Evolutionary conservation across 768 basidiomycete species (phyloP).

Genomic region (Pleurotus sapidus): DNA sequence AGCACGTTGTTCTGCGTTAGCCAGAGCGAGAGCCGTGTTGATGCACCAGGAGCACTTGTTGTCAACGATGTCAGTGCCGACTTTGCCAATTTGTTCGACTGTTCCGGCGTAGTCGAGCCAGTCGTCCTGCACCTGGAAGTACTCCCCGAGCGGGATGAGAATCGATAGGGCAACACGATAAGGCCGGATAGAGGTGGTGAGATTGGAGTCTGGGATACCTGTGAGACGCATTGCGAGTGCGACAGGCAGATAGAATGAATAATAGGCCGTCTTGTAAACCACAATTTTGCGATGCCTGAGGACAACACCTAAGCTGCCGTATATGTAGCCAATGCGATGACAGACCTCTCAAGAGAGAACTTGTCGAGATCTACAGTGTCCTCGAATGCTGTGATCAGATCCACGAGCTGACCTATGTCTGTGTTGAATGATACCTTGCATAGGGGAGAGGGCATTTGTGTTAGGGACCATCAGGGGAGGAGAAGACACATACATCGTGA

Average conservation of each 20-base stretch:
- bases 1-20: slow-evolving; percentile 50
- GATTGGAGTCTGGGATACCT: slow-evolving; percentile 51
- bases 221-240: slow-evolving; percentile 89
- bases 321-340: background rate
- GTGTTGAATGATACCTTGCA: slow-evolving; percentile 71
- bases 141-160: slow-evolving; percentile 89
- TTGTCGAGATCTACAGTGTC: slow-evolving; percentile 79
- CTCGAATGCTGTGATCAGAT: slow-evolving; percentile 93
- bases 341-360: slow-evolving; percentile 84
- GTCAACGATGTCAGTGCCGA: slow-evolving; percentile 96
- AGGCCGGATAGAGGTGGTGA: slow-evolving; percentile 36
- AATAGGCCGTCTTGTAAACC: slow-evolving; percentile 94
- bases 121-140: slow-evolving; percentile 98
- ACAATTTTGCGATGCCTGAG: slow-evolving; percentile 86
- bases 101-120: slow-evolving; percentile 92
- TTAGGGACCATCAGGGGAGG: background rate
- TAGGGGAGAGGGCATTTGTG: background rate
- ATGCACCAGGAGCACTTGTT: slow-evolving; percentile 98
- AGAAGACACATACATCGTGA: slow-evolving; percentile 48
- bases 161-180: slow-evolving; percentile 77
- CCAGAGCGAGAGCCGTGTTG: slow-evolving; percentile 75
- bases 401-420: slow-evolving; percentile 93
- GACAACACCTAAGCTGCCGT: background rate
- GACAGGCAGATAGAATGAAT: slow-evolving; percentile 97
- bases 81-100: slow-evolving; percentile 90